phyloP scores from a whole-genome alignment of 768 basidiomycete species.

The Strobilomyces dryophilus region DNA sequence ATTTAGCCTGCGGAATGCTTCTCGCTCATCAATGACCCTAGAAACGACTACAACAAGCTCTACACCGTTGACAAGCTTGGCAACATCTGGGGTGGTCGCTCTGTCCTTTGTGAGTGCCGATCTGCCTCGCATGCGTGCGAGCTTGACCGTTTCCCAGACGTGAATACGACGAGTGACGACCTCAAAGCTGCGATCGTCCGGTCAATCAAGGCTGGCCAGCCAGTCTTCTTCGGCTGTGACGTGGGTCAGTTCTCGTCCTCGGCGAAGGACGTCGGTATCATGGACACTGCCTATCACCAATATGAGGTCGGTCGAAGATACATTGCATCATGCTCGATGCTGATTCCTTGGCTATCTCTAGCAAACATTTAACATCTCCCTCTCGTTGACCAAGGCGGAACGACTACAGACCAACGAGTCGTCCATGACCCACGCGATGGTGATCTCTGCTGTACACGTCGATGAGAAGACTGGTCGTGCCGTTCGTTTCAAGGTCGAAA shows the following conservation, averaged over 20 bases:
- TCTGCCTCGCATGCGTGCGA: not conserved
- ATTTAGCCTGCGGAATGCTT: constrained; percentile 68
- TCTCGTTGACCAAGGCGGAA: constrained; percentile 81
- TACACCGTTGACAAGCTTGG: constrained; percentile 93
- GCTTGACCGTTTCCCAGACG: constrained; percentile 47
- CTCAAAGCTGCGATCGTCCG: constrained; percentile 82
- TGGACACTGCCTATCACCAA: constrained; percentile 82
- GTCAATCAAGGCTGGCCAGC: constrained; percentile 81
- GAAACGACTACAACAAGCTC: constrained; percentile 75
- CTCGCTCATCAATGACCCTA: constrained; percentile 93
- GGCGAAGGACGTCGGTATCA: constrained; percentile 56
- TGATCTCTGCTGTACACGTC: constrained; percentile 89
- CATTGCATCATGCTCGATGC: not conserved
- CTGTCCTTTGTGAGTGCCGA: constrained; percentile 66
- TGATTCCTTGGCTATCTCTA: constrained; percentile 27
- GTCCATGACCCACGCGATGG: constrained; percentile 87
- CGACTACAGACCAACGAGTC: constrained; percentile 81
- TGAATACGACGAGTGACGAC: constrained; percentile 80
- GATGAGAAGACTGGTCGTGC: constrained; percentile 66
- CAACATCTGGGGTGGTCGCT: constrained; percentile 84
- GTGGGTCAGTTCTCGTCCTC: constrained; percentile 83
- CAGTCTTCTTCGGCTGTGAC: constrained; percentile 96
- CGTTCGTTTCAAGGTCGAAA: constrained; percentile 94
- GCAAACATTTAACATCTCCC: constrained; percentile 78
- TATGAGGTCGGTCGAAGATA: constrained; percentile 52